phyloP scores from a whole-genome alignment of 805 yeast genomes.

The Sungouiozyma intestinalis region DNA sequence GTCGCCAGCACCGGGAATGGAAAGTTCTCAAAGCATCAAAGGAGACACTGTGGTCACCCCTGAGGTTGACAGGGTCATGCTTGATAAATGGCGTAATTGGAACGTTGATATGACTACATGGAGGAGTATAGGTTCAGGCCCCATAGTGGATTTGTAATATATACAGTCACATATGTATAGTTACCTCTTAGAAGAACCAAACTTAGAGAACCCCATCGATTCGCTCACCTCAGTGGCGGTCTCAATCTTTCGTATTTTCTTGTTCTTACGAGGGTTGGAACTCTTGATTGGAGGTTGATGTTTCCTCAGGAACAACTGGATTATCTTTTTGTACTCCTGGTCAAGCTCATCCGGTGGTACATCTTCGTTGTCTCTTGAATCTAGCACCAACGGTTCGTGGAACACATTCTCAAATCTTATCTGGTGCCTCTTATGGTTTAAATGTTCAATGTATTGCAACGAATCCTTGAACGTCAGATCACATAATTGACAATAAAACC shows the following conservation, averaged over 20 bases:
- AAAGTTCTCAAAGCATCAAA: background rate
- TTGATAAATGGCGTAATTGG: conserved; percentile 74
- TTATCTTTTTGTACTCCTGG: conserved; percentile 29
- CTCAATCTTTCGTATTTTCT: conserved; percentile 4
- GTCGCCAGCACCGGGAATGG: conserved; percentile 2
- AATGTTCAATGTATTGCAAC: conserved; percentile 70
- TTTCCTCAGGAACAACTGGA: conserved; percentile 23
- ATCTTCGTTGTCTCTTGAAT: conserved; percentile 29
- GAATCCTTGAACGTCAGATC: conserved; percentile 74
- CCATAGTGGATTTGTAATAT: conserved; percentile 37
- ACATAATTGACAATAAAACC: conserved; percentile 78
- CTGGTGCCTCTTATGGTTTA: conserved; percentile 63
- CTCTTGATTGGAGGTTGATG: conserved; percentile 28
- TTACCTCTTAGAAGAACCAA: conserved; percentile 38
- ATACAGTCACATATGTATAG: background rate
- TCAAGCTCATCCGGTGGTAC: conserved; percentile 43
- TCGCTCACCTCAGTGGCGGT: conserved; percentile 15
- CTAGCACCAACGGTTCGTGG: conserved; percentile 22
- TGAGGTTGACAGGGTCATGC: conserved; percentile 38
- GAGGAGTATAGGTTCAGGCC: conserved; percentile 63
- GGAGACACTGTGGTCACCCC: conserved; percentile 11
- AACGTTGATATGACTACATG: conserved; percentile 78
- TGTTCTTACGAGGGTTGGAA: conserved; percentile 32
- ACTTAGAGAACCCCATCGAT: conserved; percentile 53
- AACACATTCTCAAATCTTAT: conserved; percentile 31